Percentiles rank a stretch among this genome's conserved stretches.
Conservation (phyloP, 2,329 filamentous ascomycete species). For the Cadophora gregata region DNA sequence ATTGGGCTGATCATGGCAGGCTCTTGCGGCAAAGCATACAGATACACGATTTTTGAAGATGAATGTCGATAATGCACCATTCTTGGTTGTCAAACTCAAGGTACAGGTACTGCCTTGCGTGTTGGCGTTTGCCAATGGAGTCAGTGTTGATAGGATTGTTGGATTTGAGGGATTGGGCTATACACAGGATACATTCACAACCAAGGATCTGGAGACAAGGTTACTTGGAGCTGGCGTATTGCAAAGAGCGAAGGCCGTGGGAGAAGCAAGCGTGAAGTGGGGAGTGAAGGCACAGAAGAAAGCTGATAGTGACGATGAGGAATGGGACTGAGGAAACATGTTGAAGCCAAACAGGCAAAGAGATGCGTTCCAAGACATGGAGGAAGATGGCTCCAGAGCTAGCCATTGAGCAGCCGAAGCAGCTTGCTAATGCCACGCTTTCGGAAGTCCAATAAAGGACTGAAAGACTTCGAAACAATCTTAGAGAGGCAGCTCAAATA, state of each 20-base stretch:
- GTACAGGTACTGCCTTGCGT: constrained; percentile 64
- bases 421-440: background rate
- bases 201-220: constrained; percentile 58
- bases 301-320: constrained; percentile 54
- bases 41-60: constrained; percentile 63
- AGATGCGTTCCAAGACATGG: background rate
- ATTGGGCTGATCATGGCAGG: constrained; percentile 39
- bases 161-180: constrained; percentile 64
- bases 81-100: constrained; percentile 62
- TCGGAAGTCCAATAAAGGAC: background rate
- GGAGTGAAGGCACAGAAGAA: constrained; percentile 44
- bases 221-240: constrained; percentile 58
- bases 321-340: constrained; percentile 51
- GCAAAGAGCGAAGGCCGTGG: constrained; percentile 56
- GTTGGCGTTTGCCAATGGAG: constrained; percentile 60
- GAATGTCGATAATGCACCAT: constrained; percentile 65
- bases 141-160: constrained; percentile 60
- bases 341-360: background rate
- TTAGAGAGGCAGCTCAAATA: background rate
- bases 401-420: background rate
- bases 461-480: background rate
- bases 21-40: constrained; percentile 60
- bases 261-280: constrained; percentile 49
- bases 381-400: background rate
- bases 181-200: constrained; percentile 57